Conservation (phyloP, 345 rosid species). For the Linum tenue region DNA sequence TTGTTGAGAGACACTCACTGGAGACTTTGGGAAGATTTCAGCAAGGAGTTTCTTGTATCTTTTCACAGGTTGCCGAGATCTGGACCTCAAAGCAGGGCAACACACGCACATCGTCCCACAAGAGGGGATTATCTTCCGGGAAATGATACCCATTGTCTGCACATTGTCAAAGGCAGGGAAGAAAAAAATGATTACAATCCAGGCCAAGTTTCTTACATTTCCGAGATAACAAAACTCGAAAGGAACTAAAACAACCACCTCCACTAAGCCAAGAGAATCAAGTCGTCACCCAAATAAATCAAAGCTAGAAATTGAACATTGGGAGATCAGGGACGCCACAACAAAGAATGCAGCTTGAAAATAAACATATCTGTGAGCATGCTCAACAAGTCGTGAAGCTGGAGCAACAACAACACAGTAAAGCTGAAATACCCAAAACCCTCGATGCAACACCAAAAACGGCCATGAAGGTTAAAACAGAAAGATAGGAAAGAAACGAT, state of each 20-base stretch:
- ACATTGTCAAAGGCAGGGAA: not conserved
- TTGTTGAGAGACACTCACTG: conserved; percentile 36
- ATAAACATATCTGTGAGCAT: not conserved
- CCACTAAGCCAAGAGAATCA: not conserved
- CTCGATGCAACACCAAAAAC: not conserved
- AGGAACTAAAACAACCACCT: not conserved
- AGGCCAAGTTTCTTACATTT: not conserved
- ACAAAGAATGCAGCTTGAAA: not conserved
- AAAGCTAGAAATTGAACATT: not conserved
- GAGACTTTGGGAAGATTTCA: conserved; percentile 82
- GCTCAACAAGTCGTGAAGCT: not conserved
- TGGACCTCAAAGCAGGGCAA: conserved; percentile 94
- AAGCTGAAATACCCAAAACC: not conserved
- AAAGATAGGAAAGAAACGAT: not conserved
- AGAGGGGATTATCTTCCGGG: conserved; percentile 87
- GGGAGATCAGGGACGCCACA: too few relatives aligned
- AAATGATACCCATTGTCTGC: conserved; percentile 78
- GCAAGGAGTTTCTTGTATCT: conserved; percentile 86
- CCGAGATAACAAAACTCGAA: not conserved
- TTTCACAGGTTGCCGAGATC: conserved; percentile 97
- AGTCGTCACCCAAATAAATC: not conserved
- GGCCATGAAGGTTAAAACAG: not conserved
- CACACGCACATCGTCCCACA: conserved; percentile 94
- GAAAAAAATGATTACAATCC: conserved; percentile 2
- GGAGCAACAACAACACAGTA: not conserved